Evolutionary conservation across 176 grass and related monocot species (phyloP).

Genomic region (Alloteropsis semialata): DNA sequence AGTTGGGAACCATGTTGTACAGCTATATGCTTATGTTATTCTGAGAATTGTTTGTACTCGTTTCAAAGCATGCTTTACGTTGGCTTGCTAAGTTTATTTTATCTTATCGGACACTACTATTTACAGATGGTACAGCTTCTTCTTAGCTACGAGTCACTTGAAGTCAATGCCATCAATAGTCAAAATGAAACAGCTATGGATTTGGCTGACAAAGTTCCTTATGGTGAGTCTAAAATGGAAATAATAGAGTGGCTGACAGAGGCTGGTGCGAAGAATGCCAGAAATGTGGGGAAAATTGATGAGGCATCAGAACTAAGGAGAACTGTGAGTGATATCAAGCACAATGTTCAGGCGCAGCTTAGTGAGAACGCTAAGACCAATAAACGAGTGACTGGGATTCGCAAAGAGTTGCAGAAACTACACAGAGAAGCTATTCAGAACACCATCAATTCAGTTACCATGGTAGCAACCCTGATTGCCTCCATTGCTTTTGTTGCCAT

Average conservation of each 20-base stretch:
- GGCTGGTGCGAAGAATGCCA: constrained; percentile 86
- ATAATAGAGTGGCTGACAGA: constrained; percentile 79
- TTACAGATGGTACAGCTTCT: constrained; percentile 91
- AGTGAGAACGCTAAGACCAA: constrained; percentile 90
- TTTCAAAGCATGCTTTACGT: neutral
- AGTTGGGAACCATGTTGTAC: neutral
- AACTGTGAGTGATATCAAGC: constrained; percentile 98
- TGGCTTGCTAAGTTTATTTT: neutral
- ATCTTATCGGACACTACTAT: neutral
- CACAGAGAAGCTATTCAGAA: constrained; percentile 95
- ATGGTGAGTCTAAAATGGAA: constrained; percentile 87
- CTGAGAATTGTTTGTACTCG: neutral
- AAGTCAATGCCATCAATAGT: constrained; percentile 80
- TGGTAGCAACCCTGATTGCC: constrained; percentile 92
- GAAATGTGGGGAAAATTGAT: constrained; percentile 76
- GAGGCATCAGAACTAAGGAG: constrained; percentile 80
- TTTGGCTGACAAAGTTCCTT: constrained; percentile 87
- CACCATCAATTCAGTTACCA: constrained; percentile 92
- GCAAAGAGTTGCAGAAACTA: constrained; percentile 86
- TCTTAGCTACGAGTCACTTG: constrained; percentile 64
- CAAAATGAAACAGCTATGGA: constrained; percentile 98
- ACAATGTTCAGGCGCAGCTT: constrained; percentile 87
- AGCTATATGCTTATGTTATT: neutral
- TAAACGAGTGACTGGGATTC: constrained; percentile 83
- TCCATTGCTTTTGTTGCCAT: constrained; percentile 94